A percentile compares a stretch with the other conserved stretches of the same genome.
Evolutionary conservation across 306 rosid genomes (phyloP).

Genomic region (Pyrus communis): DNA sequence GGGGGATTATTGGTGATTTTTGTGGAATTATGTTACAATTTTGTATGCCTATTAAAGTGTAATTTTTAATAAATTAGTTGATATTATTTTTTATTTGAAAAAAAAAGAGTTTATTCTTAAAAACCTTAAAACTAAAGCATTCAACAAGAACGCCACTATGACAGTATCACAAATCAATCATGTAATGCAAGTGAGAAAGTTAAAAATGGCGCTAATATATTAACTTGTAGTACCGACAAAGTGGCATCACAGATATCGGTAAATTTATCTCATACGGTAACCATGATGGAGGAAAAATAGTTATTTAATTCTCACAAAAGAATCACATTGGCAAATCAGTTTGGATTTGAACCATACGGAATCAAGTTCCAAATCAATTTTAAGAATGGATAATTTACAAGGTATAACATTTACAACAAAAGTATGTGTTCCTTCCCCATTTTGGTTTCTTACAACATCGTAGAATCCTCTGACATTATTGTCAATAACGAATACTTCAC

Average conservation of each 20-base stretch:
- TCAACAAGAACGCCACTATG: too few relatives aligned
- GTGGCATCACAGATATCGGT: too few relatives aligned
- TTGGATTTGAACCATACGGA: too few relatives aligned
- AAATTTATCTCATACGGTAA: too few relatives aligned
- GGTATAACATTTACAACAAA: conserved; percentile 30
- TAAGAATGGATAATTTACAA: conserved; percentile 19
- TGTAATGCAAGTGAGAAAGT: too few relatives aligned
- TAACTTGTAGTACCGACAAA: too few relatives aligned
- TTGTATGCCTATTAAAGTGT: not conserved
- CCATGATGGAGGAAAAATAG: not conserved
- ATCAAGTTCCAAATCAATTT: not conserved
- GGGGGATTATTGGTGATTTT: conserved; percentile 77
- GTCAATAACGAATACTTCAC: conserved; percentile 80
- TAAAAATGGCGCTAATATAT: too few relatives aligned
- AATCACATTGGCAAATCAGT: not conserved
- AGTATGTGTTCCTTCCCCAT: not conserved
- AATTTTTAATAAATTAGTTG: not conserved
- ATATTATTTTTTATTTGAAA: not conserved
- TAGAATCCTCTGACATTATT: conserved; percentile 52
- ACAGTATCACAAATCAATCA: too few relatives aligned
- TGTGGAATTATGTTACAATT: not conserved
- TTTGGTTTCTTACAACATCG: conserved; percentile 15
- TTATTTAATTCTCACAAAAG: not conserved
- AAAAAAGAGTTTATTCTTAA: too few relatives aligned
- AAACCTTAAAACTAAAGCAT: too few relatives aligned